phyloP scores from a whole-genome alignment of 225 moss, liverwort and hornwort genomes.

The Pseudoscleropodium purum region DNA sequence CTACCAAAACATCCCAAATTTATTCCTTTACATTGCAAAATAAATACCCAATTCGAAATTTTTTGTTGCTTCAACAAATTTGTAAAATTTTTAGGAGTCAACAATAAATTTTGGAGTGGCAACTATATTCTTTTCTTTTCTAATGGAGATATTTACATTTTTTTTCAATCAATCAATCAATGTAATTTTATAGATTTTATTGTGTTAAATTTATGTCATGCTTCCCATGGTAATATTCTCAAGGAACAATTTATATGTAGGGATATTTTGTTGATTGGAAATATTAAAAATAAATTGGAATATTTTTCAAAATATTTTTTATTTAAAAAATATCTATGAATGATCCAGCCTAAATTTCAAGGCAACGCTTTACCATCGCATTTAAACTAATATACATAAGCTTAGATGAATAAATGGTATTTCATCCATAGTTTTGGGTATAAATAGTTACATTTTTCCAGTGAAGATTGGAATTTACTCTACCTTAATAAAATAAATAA shows the following conservation, averaged over 20 bases:
- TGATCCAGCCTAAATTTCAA: not conserved
- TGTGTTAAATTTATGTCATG: too few relatives aligned
- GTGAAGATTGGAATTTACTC: not conserved
- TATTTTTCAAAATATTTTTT: not conserved
- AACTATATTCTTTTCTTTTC: not conserved
- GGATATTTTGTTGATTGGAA: rapidly evolving
- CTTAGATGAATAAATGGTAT: not conserved
- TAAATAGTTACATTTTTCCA: not conserved
- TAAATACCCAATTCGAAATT: not conserved
- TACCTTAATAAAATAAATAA: not conserved
- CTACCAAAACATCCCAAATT: not conserved
- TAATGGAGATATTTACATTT: not conserved
- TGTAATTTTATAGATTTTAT: not conserved
- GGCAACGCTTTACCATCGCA: not conserved
- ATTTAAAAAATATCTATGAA: not conserved
- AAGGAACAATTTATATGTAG: not conserved
- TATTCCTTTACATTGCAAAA: not conserved
- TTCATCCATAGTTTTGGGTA: not conserved
- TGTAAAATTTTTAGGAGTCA: not conserved
- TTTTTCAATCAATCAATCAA: not conserved
- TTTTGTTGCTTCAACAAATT: not conserved
- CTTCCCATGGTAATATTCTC: not conserved
- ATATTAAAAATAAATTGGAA: not conserved
- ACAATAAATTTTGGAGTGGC: not conserved
- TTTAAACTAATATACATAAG: not conserved